These are phyloP conservation scores for Aegilops umbellulata DNA, from an alignment of 176 grass and related monocot genomes.

Conservation along the genomic window DNA sequence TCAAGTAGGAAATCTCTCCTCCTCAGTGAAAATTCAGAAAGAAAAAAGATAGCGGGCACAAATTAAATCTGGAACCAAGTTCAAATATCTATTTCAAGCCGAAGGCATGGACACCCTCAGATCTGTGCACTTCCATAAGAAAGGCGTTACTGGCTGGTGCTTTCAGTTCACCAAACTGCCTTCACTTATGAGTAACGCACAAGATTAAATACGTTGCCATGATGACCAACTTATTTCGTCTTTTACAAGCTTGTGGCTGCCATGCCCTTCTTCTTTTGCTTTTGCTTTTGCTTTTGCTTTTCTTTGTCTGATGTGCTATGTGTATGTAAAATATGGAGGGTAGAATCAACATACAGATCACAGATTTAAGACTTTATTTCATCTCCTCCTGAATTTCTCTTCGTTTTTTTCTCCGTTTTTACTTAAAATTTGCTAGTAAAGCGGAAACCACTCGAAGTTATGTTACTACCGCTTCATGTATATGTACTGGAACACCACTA, in stretches of 20 bases:
- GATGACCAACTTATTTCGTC: no score
- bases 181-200: no score
- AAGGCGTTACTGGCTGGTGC: background rate
- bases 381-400: background rate
- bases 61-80: background rate
- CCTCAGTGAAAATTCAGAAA: no score
- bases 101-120: background rate
- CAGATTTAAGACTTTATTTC: background rate
- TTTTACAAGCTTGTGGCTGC: background rate
- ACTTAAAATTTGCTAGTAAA: background rate
- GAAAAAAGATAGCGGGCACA: background rate
- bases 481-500: background rate
- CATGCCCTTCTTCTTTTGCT: no score
- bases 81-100: background rate
- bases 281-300: no score
- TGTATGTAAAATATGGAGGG: no score
- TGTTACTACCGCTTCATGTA: background rate
- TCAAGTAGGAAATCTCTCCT: no score
- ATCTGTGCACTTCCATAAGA: background rate
- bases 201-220: no score
- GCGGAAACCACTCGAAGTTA: background rate
- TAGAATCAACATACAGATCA: no score
- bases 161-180: no score
- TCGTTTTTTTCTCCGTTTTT: background rate
- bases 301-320: no score